phyloP scores from a whole-genome alignment of 805 yeast genomes.

The Candida awuae region DNA sequence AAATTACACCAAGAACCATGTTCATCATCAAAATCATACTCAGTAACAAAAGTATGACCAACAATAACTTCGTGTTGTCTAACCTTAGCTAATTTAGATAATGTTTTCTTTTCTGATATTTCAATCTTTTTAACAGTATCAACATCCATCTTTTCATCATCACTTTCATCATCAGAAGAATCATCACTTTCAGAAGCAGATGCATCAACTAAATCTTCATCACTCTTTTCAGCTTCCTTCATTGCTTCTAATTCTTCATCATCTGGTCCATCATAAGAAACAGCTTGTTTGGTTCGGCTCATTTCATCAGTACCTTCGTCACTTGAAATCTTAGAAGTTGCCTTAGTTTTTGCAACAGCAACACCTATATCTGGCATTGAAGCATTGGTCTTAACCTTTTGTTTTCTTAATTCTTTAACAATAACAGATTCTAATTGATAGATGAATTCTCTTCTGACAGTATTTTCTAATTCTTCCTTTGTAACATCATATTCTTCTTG shows the following conservation, averaged over 20 bases:
- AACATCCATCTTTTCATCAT: constrained; percentile 18
- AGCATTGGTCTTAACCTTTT: constrained; percentile 46
- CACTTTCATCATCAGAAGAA: constrained; percentile 34
- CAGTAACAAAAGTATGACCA: constrained; percentile 62
- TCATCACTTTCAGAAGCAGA: constrained; percentile 33
- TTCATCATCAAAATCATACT: constrained; percentile 84
- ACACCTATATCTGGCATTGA: constrained; percentile 60
- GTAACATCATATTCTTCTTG: constrained; percentile 82
- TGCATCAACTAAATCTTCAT: constrained; percentile 52
- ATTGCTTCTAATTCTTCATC: constrained; percentile 89
- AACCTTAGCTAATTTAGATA: constrained; percentile 62
- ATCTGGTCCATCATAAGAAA: constrained; percentile 90
- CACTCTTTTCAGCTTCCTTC: constrained; percentile 73
- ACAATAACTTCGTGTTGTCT: constrained; percentile 80
- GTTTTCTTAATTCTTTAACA: constrained; percentile 68
- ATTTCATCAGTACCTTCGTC: constrained; percentile 35
- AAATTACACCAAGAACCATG: constrained; percentile 91
- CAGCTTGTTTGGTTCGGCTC: constrained; percentile 70
- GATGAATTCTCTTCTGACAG: constrained; percentile 60
- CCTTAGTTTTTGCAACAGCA: constrained; percentile 55
- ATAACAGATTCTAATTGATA: constrained; percentile 63
- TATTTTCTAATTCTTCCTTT: constrained; percentile 66
- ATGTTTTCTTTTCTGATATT: constrained; percentile 19
- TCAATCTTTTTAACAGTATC: constrained; percentile 9
- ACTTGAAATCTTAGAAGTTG: constrained; percentile 30